Evolutionary conservation across 176 grass and related monocot genomes (phyloP).

Genomic region (Oryza meridionalis): DNA sequence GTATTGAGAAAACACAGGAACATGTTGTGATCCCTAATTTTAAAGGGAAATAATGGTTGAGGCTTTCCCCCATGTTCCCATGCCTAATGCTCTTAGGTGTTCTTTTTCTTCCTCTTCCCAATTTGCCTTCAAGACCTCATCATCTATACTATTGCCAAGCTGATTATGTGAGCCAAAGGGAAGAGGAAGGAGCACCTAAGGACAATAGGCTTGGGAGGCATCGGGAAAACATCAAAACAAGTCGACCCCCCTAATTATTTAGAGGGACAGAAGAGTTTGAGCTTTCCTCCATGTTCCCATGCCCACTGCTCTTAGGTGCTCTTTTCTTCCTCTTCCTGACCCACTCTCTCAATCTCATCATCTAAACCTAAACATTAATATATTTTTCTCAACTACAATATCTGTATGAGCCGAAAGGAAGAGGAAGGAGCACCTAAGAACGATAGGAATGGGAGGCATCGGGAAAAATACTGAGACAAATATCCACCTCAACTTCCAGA

Average conservation of each 20-base stretch:
- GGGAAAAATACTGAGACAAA: conserved; percentile 10
- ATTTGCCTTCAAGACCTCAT: not conserved
- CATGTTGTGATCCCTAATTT: not conserved
- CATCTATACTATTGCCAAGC: not conserved
- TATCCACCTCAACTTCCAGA: conserved; percentile 15
- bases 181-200: conserved; percentile 34
- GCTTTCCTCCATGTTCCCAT: not conserved
- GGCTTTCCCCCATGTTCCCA: not conserved
- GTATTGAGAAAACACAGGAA: not conserved
- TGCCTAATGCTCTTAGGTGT: not conserved
- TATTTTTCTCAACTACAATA: not conserved
- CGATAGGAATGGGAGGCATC: conserved; percentile 29
- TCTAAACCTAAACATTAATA: not conserved
- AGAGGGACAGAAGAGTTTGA: not conserved
- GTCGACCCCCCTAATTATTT: too few species aligned
- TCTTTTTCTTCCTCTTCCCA: not conserved
- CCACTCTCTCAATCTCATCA: not conserved
- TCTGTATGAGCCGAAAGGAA: not conserved
- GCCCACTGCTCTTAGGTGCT: not conserved
- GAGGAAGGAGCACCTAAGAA: conserved; percentile 20
- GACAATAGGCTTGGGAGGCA: conserved; percentile 32
- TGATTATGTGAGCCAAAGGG: not conserved
- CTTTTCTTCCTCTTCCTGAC: conserved; percentile 21
- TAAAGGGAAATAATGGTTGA: not conserved
- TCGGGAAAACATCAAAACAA: not conserved